Percentiles rank a stretch among this genome's conserved stretches.
Conservation (phyloP, 129 eudicot species). For the sunflower (Helianthus annuus) region DNA sequence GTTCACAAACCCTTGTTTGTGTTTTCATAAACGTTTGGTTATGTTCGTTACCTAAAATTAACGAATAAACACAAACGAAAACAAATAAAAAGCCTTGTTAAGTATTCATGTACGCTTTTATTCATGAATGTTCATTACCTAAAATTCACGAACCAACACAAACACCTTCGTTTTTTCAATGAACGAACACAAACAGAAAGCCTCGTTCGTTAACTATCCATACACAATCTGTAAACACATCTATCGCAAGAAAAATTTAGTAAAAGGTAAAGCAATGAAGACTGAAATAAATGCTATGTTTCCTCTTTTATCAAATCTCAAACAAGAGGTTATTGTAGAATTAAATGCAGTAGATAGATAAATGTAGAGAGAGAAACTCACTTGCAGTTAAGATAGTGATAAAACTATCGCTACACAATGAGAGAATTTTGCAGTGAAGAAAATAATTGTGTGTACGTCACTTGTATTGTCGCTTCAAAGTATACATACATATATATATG, state of each 20-base stretch:
- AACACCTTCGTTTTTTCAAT: too few species aligned
- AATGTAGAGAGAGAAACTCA: constrained; percentile 18
- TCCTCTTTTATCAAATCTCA: constrained; percentile 26
- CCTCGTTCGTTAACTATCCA: too few species aligned
- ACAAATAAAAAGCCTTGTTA: too few species aligned
- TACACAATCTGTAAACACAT: too few species aligned
- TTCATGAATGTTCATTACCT: too few species aligned
- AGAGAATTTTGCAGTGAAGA: constrained; percentile 25
- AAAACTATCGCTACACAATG: constrained; percentile 12
- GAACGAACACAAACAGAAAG: too few species aligned
- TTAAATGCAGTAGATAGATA: constrained; percentile 28
- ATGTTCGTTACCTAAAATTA: too few species aligned
- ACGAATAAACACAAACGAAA: too few species aligned
- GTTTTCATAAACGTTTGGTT: too few species aligned
- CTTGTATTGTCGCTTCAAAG: constrained; percentile 36
- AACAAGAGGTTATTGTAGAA: constrained; percentile 13
- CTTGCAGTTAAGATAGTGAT: constrained; percentile 27
- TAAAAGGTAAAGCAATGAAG: constrained; percentile 19
- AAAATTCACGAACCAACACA: too few species aligned
- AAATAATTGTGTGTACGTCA: constrained; percentile 10
- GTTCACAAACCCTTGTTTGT: too few species aligned
- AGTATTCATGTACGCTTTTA: too few species aligned
- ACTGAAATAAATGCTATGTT: constrained; percentile 27
- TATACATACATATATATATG: background rate
- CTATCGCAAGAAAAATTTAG: background rate